Evolutionary conservation across 768 basidiomycete species (phyloP).

Genomic region (Hericium rajendrae): DNA sequence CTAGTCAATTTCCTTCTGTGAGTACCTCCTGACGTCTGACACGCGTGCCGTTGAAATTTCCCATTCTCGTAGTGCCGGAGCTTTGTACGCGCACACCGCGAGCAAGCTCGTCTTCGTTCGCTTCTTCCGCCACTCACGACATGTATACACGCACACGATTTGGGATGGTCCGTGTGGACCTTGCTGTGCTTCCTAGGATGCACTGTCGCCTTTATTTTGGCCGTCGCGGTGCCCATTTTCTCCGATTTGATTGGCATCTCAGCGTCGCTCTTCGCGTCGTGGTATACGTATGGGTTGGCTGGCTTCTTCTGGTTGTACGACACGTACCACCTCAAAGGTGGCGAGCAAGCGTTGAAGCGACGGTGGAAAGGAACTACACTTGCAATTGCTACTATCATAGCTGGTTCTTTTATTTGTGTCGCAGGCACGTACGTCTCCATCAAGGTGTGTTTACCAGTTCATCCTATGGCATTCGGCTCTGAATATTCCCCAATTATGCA

Average conservation of each 20-base stretch:
- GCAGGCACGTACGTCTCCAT: conserved; percentile 44
- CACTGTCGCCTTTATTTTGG: conserved; percentile 36
- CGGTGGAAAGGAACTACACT: conserved; percentile 26
- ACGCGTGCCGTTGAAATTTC: neutral
- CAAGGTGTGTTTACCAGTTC: conserved; percentile 23
- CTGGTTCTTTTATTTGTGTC: conserved; percentile 43
- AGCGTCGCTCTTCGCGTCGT: conserved; percentile 46
- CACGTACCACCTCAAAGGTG: conserved; percentile 32
- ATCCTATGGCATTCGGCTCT: neutral
- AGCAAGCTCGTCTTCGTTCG: conserved; percentile 47
- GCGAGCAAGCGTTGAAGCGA: conserved; percentile 23
- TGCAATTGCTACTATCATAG: conserved; percentile 33
- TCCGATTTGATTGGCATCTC: conserved; percentile 44
- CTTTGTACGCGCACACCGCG: conserved; percentile 40
- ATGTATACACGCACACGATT: conserved; percentile 41
- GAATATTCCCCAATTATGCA: neutral
- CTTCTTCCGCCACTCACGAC: conserved; percentile 36
- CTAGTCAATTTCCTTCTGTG: conserved; percentile 44
- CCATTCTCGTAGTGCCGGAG: conserved; percentile 26
- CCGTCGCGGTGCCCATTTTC: conserved; percentile 44
- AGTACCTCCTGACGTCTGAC: conserved; percentile 4
- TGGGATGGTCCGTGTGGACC: conserved; percentile 42
- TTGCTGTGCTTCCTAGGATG: conserved; percentile 31
- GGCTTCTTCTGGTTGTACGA: conserved; percentile 49
- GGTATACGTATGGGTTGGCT: conserved; percentile 47